These are phyloP conservation scores for Nosema muscidifuracis DNA, from an alignment of 371 early-diverging fungal genomes.

Conservation along the genomic window DNA sequence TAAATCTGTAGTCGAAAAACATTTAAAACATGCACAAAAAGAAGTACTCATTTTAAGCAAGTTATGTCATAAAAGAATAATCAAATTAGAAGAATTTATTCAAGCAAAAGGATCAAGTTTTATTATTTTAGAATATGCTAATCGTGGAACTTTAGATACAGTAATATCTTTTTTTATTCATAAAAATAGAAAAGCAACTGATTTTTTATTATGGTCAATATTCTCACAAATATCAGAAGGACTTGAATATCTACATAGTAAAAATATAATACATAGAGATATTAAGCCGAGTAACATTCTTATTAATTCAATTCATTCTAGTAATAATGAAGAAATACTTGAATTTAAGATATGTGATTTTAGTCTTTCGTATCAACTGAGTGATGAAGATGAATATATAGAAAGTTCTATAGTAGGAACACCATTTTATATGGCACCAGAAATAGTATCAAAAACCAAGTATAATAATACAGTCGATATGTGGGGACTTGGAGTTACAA, in stretches of 20 bases:
- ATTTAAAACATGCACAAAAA: constrained; percentile 63
- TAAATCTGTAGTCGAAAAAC: constrained; percentile 43
- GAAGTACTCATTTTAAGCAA: constrained; percentile 81
- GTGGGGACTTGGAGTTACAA: constrained; percentile 94
- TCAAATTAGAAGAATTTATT: constrained; percentile 69
- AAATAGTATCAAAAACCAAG: constrained; percentile 32
- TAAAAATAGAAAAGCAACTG: constrained; percentile 73
- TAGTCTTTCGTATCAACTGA: constrained; percentile 33
- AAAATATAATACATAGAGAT: constrained; percentile 88
- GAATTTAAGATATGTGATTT: constrained; percentile 63
- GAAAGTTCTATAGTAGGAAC: constrained; percentile 50
- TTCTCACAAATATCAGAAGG: constrained; percentile 76
- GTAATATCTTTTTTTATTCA: constrained; percentile 68
- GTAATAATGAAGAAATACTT: constrained; percentile 10
- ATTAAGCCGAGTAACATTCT: constrained; percentile 86
- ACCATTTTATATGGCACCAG: constrained; percentile 61
- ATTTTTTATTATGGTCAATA: constrained; percentile 68
- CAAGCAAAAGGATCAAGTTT: constrained; percentile 65
- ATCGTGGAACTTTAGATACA: constrained; percentile 71
- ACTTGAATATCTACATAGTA: constrained; percentile 81
- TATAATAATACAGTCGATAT: constrained; percentile 76
- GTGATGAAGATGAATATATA: not conserved
- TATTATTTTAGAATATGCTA: constrained; percentile 84
- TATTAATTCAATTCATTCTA: constrained; percentile 69
- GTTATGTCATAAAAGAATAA: constrained; percentile 80